Base-by-base conservation (phyloP, 495 filamentous ascomycete species). In the Penicillium lagena region DNA sequence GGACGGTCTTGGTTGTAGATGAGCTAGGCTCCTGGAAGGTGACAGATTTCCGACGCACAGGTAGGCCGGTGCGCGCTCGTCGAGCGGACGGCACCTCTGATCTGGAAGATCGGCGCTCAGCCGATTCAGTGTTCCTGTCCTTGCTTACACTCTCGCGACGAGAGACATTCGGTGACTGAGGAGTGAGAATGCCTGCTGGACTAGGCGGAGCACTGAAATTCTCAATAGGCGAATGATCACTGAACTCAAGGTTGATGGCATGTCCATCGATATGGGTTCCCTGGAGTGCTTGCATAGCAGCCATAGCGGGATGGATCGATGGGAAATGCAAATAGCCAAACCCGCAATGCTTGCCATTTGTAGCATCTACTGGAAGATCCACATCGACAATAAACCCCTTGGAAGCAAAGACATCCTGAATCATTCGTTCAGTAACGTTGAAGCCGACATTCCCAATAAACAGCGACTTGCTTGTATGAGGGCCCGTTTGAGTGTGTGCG, bases 371-470 rank as follows among this genome's bases (percentile, higher is more conserved):
- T n/a, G 91, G 90, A 38, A 99, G 79, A 51, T 87, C 77, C 33
- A 96, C 80, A 49, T 82, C 77, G 47, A 81, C 75, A 61, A 94
- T 79, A 45, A 74, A 73, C 17, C 79, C 80, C 58, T 85, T 81
- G 36, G 82, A 76, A 55, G 78, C 77, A 66, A 97, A 97, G 58
- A 83, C 83, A 44, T 83, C 80, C 40, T 72, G 71, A 37, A 99
- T 71, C 46, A 75, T 72, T 15, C 82, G 77, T 66, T 91, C 82
- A 44, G 82, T 82, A 45, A 81, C 86, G 31, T 86, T 81, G 63
- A 89, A 99, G 12, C 84, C 79, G 28, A 99, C 69, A 66, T 99
- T 99, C 47, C 91, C 93, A 45, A 96, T 81, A 58, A 95, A 99
- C 34, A 99, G 72, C 17, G 89, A 89, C 43, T 86, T 82, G 50